Evolutionary conservation across 2,329 filamentous ascomycete species (phyloP).

Genomic region (Ophiostoma australiae): DNA sequence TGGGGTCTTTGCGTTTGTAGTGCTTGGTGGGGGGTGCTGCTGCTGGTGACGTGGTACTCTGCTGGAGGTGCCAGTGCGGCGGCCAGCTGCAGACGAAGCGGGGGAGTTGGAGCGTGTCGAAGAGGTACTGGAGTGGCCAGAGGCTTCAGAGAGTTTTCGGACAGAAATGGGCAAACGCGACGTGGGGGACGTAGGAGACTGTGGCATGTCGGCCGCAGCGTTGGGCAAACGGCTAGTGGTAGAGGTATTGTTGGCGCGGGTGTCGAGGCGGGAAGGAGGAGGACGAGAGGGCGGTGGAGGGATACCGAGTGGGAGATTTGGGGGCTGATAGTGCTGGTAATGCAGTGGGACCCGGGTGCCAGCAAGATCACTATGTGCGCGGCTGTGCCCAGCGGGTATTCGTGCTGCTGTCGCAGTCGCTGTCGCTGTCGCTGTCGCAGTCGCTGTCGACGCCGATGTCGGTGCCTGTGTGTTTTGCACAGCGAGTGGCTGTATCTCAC

Average conservation of each 20-base stretch:
- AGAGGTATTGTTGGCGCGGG: not conserved
- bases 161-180: slow-evolving; percentile 39
- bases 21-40: slow-evolving; percentile 35
- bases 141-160: slow-evolving; percentile 41
- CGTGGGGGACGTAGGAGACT: slow-evolving; percentile 33
- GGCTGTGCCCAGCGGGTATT: slow-evolving; percentile 35
- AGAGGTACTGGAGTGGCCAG: slow-evolving; percentile 44
- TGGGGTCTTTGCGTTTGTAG: slow-evolving; percentile 40
- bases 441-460: not conserved
- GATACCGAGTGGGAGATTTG: not conserved
- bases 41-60: slow-evolving; percentile 38
- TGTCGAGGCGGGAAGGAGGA: slow-evolving; percentile 17
- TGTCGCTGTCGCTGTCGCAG: not conserved
- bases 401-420: not conserved
- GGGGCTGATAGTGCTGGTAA: slow-evolving; percentile 15
- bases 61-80: slow-evolving; percentile 17
- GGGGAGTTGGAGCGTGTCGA: slow-evolving; percentile 56
- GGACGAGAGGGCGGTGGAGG: slow-evolving; percentile 16
- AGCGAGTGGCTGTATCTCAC: not conserved
- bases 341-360: slow-evolving; percentile 21
- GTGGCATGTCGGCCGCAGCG: slow-evolving; percentile 19
- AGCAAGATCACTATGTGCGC: slow-evolving; percentile 59
- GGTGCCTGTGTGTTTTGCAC: not conserved
- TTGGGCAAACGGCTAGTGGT: not conserved
- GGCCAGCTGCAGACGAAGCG: slow-evolving; percentile 42